A percentile compares a stretch with the other conserved stretches of the same genome.
Conservation (phyloP, 2,329 filamentous ascomycete species). For the Claviceps capensis region DNA sequence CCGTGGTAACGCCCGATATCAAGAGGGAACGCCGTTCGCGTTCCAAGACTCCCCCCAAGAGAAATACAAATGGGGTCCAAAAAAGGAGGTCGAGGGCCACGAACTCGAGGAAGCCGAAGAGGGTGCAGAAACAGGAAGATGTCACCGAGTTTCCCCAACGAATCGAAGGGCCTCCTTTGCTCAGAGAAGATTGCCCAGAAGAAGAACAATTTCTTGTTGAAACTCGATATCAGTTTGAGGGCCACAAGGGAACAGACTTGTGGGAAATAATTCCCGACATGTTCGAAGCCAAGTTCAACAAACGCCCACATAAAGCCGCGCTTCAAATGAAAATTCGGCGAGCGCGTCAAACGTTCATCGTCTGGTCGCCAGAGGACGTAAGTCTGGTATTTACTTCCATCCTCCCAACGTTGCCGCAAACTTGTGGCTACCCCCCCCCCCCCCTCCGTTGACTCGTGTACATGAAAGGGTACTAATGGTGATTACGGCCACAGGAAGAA, state of each 20-base stretch:
- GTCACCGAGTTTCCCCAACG: slow-evolving; percentile 7
- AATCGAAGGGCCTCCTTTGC: slow-evolving; percentile 20
- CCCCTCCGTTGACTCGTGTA: neutral
- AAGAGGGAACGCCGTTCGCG: too few relatives aligned
- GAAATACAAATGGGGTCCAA: too few relatives aligned
- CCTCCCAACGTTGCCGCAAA: neutral
- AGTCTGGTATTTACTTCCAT: slow-evolving; percentile 13
- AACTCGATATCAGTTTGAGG: slow-evolving; percentile 30
- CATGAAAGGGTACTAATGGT: neutral
- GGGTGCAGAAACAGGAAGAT: too few relatives aligned
- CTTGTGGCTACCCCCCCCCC: too few relatives aligned
- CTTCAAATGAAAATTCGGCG: slow-evolving; percentile 44
- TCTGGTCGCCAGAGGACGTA: slow-evolving; percentile 38
- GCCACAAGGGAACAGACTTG: slow-evolving; percentile 42
- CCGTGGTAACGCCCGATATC: too few relatives aligned
- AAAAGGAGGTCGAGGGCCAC: too few relatives aligned
- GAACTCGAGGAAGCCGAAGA: too few relatives aligned
- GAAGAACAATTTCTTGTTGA: slow-evolving; percentile 36
- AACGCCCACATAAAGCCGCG: slow-evolving; percentile 30
- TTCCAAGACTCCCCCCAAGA: too few relatives aligned
- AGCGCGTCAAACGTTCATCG: slow-evolving; percentile 32
- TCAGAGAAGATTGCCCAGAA: slow-evolving; percentile 31
- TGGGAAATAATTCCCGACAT: slow-evolving; percentile 38
- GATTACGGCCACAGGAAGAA: slow-evolving; percentile 20
- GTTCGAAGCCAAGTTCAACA: slow-evolving; percentile 22